Percentiles rank a stretch among this genome's conserved stretches.
phyloP scores from a whole-genome alignment of 108 stramenopile species.

The Fragilaria radians region DNA sequence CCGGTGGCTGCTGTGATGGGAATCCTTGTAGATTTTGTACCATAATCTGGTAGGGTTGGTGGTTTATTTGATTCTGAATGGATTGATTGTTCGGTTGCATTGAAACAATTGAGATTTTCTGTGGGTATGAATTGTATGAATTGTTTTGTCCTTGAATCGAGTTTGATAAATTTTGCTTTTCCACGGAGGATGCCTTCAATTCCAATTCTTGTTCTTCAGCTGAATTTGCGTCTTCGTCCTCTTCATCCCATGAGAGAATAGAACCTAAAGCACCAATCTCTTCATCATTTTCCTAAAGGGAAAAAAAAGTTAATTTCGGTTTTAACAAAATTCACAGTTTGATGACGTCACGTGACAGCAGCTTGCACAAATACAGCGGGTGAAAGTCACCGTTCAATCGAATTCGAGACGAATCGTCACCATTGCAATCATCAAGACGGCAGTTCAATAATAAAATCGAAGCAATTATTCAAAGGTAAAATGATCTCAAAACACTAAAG shows the following conservation, averaged over 20 bases:
- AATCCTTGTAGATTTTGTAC: neutral
- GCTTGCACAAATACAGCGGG: no score
- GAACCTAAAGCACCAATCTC: constrained; percentile 53
- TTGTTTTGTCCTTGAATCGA: neutral
- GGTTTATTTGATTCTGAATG: neutral
- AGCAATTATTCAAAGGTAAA: no score
- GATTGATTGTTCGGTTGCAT: neutral
- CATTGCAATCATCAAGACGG: no score
- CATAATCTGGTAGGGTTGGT: neutral
- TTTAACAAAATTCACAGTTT: no score
- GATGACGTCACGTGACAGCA: no score
- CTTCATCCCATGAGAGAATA: constrained; percentile 57
- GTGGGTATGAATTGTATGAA: neutral
- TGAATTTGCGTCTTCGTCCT: constrained; percentile 30
- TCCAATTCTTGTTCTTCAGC: constrained; percentile 2
- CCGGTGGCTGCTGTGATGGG: neutral
- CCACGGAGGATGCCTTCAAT: neutral
- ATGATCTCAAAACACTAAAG: no score
- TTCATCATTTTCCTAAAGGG: constrained; percentile 30
- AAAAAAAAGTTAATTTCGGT: no score
- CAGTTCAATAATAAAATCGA: no score
- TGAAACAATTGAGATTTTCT: neutral
- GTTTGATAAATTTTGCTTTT: neutral
- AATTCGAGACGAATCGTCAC: no score
- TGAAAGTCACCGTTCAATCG: no score